These are phyloP conservation scores for Styphnolobium japonicum DNA, from an alignment of 306 rosid genomes.

Conservation along the genomic window DNA sequence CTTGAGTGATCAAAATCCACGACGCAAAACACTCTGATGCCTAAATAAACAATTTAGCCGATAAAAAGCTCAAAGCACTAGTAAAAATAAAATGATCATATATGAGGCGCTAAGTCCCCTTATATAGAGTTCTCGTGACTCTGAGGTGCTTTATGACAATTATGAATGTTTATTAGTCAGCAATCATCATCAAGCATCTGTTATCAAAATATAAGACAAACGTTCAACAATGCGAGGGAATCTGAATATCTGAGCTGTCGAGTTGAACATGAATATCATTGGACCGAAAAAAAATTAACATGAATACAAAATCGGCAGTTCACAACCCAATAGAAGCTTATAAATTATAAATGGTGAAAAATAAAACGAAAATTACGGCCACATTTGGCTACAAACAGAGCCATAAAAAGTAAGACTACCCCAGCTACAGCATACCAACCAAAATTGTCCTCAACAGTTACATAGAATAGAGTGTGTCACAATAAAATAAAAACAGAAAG, in stretches of 20 bases:
- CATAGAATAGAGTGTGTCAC: conserved; percentile 23
- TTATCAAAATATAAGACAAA: too few species aligned
- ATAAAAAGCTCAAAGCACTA: too few species aligned
- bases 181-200: too few species aligned
- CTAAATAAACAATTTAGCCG: too few species aligned
- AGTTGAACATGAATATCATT: neutral
- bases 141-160: too few species aligned
- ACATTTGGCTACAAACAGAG: conserved; percentile 30
- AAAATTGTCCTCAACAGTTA: conserved; percentile 46
- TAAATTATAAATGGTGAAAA: conserved; percentile 23
- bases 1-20: too few species aligned
- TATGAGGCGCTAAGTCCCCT: too few species aligned
- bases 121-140: too few species aligned
- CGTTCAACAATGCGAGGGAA: neutral
- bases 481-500: conserved; percentile 17
- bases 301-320: conserved; percentile 12
- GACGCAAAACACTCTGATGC: too few species aligned
- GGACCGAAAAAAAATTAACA: neutral
- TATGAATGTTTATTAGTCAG: too few species aligned
- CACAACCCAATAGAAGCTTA: conserved; percentile 19
- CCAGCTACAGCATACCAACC: conserved; percentile 36
- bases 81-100: too few species aligned
- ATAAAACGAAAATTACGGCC: conserved; percentile 1
- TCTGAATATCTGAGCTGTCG: neutral
- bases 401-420: conserved; percentile 24